Conservation (phyloP, 208 protist species). For the Naegleria gruberi region DNA sequence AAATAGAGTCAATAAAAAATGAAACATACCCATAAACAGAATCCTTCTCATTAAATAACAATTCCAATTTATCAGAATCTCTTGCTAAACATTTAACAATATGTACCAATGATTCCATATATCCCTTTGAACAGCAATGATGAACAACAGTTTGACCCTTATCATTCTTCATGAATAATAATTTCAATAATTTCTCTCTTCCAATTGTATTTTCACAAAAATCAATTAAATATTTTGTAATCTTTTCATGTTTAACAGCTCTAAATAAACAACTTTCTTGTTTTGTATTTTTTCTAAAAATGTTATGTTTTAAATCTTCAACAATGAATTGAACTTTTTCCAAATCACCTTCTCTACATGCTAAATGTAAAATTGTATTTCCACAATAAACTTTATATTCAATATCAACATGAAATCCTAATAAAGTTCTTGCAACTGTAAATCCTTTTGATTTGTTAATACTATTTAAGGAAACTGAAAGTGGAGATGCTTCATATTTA, state of each 20-base stretch:
- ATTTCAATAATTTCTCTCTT: background rate
- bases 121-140: background rate
- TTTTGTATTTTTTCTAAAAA: slow-evolving; percentile 6
- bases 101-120: background rate
- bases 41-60: background rate
- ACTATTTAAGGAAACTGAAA: background rate
- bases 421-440: background rate
- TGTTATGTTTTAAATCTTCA: slow-evolving; percentile 12
- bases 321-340: slow-evolving; percentile 14
- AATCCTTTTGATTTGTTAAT: background rate
- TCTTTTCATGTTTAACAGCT: background rate
- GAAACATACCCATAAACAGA: background rate
- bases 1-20: too few relatives aligned
- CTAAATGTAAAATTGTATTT: background rate
- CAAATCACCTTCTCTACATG: background rate
- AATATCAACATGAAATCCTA: background rate
- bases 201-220: background rate
- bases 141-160: background rate
- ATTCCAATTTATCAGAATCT: background rate
- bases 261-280: background rate
- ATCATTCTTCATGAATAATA: background rate
- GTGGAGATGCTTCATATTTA: background rate
- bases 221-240: background rate
- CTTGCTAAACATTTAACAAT: background rate
- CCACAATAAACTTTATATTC: slow-evolving; percentile 4